These are phyloP conservation scores for Aspergillus pseudoviridinutans DNA, from an alignment of 2,329 filamentous ascomycete species.

Conservation along the genomic window DNA sequence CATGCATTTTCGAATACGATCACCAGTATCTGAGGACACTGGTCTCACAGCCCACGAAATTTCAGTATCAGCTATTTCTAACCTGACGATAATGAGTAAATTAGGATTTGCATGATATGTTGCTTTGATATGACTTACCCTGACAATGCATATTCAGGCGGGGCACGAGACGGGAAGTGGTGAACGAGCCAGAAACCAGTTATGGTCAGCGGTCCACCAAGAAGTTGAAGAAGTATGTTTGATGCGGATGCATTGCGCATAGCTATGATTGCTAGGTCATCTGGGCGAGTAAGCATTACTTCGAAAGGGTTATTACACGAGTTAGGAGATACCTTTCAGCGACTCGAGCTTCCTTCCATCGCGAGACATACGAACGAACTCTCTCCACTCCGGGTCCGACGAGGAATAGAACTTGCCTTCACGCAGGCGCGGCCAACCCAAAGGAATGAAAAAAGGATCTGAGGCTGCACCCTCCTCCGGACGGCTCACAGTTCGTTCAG, in stretches of 20 bases:
- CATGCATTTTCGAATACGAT: constrained; percentile 26
- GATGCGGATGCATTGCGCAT: constrained; percentile 42
- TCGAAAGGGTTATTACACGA: constrained; percentile 7
- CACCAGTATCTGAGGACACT: constrained; percentile 28
- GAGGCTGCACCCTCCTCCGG: constrained; percentile 34
- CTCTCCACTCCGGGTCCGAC: constrained; percentile 60
- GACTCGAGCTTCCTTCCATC: constrained; percentile 47
- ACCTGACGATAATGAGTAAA: constrained; percentile 17
- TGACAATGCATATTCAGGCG: constrained; percentile 56
- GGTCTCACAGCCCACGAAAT: constrained; percentile 25
- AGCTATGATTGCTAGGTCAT: constrained; percentile 45
- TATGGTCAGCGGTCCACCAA: constrained; percentile 49
- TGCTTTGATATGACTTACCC: constrained; percentile 47
- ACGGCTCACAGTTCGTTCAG: not conserved
- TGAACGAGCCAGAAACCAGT: constrained; percentile 58
- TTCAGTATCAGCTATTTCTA: constrained; percentile 24
- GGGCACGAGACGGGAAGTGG: constrained; percentile 56
- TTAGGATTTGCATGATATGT: not conserved
- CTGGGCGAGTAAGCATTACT: constrained; percentile 29
- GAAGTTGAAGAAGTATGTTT: constrained; percentile 41
- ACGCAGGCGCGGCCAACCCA: constrained; percentile 48
- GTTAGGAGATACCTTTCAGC: constrained; percentile 41
- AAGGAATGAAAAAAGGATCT: constrained; percentile 56
- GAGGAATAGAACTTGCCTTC: constrained; percentile 28
- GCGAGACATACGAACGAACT: constrained; percentile 57